Evolutionary conservation across 371 early-diverging fungal species (phyloP).

Genomic region (Lichtheimia ramosa): DNA sequence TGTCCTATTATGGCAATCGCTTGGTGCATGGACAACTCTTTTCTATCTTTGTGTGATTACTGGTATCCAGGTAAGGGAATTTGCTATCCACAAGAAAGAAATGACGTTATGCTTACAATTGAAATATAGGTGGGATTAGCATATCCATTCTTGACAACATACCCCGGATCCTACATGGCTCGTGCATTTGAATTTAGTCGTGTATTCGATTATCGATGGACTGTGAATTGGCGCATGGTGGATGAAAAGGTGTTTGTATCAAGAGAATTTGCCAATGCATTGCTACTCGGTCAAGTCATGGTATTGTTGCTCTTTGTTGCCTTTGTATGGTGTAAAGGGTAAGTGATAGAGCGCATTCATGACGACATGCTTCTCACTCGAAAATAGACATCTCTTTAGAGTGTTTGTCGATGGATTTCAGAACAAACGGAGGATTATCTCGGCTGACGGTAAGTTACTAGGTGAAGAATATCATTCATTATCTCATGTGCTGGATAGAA

Average conservation of each 20-base stretch:
- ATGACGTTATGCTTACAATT: too few species aligned
- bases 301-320: slow-evolving; percentile 63
- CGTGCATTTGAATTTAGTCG: slow-evolving; percentile 88
- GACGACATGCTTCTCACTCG: background rate
- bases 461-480: background rate
- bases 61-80: slow-evolving; percentile 55
- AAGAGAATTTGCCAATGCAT: slow-evolving; percentile 49
- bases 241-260: slow-evolving; percentile 68
- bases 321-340: slow-evolving; percentile 54
- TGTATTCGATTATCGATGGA: slow-evolving; percentile 86
- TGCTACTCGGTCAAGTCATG: slow-evolving; percentile 62
- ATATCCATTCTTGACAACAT: slow-evolving; percentile 67
- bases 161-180: slow-evolving; percentile 66
- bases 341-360: background rate
- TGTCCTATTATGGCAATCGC: slow-evolving; percentile 59
- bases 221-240: slow-evolving; percentile 93
- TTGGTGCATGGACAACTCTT: slow-evolving; percentile 56
- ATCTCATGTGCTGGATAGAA: slow-evolving; percentile 35
- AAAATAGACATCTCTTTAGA: background rate
- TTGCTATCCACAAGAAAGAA: background rate
- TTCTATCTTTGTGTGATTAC: slow-evolving; percentile 44
- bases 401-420: slow-evolving; percentile 10
- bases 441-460: slow-evolving; percentile 38
- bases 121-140: slow-evolving; percentile 58
- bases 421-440: slow-evolving; percentile 5